A percentile compares a stretch with the other conserved stretches of the same genome.
These are phyloP conservation scores for Candida insectorum DNA, from an alignment of 805 yeast species.

Conservation along the genomic window DNA sequence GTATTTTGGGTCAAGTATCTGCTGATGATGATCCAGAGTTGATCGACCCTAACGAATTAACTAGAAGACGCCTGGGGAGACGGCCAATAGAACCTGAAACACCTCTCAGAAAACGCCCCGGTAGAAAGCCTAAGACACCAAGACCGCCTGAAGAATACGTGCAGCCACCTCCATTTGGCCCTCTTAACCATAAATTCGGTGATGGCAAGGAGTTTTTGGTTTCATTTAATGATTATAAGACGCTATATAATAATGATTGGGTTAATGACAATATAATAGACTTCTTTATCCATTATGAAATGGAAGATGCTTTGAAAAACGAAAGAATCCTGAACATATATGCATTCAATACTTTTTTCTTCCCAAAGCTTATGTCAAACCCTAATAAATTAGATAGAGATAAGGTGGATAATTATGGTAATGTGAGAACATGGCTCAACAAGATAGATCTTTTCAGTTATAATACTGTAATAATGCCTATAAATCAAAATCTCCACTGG, in stretches of 20 bases:
- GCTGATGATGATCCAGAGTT: too few species aligned
- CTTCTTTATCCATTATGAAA: slow-evolving; percentile 67
- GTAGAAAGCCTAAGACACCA: too few species aligned
- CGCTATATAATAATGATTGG: slow-evolving; percentile 80
- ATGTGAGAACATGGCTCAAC: slow-evolving; percentile 75
- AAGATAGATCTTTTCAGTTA: slow-evolving; percentile 57
- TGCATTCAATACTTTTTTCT: slow-evolving; percentile 82
- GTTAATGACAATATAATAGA: slow-evolving; percentile 86
- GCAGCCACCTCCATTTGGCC: slow-evolving; percentile 43
- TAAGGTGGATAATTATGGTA: slow-evolving; percentile 45
- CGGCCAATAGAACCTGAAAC: too few species aligned
- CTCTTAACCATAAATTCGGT: slow-evolving; percentile 48
- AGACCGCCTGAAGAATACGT: neutral
- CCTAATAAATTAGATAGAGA: slow-evolving; percentile 2
- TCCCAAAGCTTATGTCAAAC: slow-evolving; percentile 51
- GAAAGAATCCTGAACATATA: slow-evolving; percentile 37
- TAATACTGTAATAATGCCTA: slow-evolving; percentile 70
- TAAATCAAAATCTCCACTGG: slow-evolving; percentile 85
- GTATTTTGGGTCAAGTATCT: too few species aligned
- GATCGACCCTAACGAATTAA: too few species aligned
- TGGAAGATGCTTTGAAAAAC: slow-evolving; percentile 32
- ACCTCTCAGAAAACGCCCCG: too few species aligned
- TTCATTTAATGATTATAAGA: slow-evolving; percentile 68
- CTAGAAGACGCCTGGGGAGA: too few species aligned
- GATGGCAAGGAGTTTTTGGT: slow-evolving; percentile 57